Percentiles rank a stretch among this genome's conserved stretches.
Conservation (phyloP, 2,329 filamentous ascomycete genomes). For the Aschersonia sp. region DNA sequence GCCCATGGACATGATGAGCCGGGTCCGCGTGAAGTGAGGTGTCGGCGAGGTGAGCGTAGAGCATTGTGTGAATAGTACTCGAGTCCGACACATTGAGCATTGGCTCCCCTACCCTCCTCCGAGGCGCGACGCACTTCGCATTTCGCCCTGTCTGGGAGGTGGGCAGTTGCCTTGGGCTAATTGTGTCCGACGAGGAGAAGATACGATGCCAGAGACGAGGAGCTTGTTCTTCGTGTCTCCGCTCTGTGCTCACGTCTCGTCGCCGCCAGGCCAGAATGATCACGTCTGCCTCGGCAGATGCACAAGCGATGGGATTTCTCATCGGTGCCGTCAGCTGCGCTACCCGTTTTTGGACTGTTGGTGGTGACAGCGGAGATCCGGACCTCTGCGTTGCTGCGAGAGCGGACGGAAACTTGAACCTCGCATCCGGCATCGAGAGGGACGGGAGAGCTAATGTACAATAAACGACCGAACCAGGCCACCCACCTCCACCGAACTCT, state of each 20-base stretch:
- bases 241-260: no score
- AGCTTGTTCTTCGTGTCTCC: no score
- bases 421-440: constrained; percentile 9
- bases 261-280: not conserved
- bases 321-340: not conserved
- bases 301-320: not conserved
- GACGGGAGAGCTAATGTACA: constrained; percentile 20
- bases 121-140: no score
- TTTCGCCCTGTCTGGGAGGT: no score
- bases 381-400: constrained; percentile 3
- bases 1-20: not conserved
- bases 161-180: no score
- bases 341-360: not conserved
- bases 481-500: constrained; percentile 9
- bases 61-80: not conserved
- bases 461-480: constrained; percentile 8
- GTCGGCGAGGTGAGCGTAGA: not conserved
- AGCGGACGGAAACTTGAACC: constrained; percentile 8
- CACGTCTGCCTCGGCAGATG: not conserved
- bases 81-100: no score
- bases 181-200: no score
- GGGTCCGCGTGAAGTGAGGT: no score
- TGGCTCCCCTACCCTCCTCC: no score
- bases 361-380: not conserved
- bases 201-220: no score